Evolutionary conservation across 1,139 yeast genomes (phyloP), one percentile per base, ranked within the genome.

Genomic region (Geotrichum restrictum): DNA sequence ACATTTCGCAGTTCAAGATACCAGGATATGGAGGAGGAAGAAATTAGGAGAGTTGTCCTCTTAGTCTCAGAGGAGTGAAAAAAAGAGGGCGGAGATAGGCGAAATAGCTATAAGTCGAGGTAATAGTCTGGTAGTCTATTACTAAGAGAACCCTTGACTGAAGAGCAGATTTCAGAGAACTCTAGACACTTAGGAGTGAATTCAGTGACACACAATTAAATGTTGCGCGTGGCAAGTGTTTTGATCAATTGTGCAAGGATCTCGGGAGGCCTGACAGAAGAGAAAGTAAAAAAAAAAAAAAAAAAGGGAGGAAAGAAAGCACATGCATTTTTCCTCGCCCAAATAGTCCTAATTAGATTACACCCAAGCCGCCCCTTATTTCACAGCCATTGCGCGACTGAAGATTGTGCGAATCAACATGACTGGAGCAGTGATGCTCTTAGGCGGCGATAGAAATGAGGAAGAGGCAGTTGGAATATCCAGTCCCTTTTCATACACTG

Each of bases 401-500:
- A 24, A 24, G 29, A 24, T 24, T 24, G 29, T 24, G n/a, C n/a
- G 29, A 24, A 24, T 24, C 29, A 24, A 24, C 41, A n/a, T 16
- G 18, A 21, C 41, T 5, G 21, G n/a, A 16, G 21, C 41, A 37
- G 13, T 21, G 21, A 37, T 37, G 41, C n/a, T 21, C 41, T 8
- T 24, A 37, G 22, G n/a, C 18, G 5, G 10, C 21, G 29, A 24
- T 24, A 24, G 29, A 5, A 24, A 22, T 40, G 44, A 3, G 11
- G 46, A 43, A 18, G 16, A 18, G 13, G n/a, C n/a, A n/a, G n/a
- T n/a, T n/a, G 46, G 46, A n/a, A 43, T 43, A 31, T 43, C 46
- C n/a, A 22, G 22, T 19, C 39, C 46, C 5, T 43, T 43, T 33
- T 43, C 46, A 16, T 19, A 21, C 8, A 43, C 46, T 6, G 46